These are phyloP conservation scores for Dioscorea cayenensis DNA, from an alignment of 116 monocot species.

Conservation along the genomic window DNA sequence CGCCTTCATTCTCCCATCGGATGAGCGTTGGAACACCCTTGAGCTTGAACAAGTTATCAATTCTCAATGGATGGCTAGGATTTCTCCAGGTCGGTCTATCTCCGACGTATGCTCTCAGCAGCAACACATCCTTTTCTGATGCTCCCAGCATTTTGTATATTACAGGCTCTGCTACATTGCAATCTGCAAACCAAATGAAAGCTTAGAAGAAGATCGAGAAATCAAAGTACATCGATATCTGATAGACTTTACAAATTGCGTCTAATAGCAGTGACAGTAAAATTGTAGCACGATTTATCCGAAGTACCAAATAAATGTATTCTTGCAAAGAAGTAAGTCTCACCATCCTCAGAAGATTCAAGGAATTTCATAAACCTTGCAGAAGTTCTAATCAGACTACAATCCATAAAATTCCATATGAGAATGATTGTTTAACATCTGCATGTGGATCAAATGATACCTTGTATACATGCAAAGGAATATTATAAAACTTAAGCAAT, in stretches of 20 bases:
- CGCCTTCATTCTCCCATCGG: constrained; percentile 46
- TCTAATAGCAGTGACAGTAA: neutral
- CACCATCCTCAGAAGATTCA: too few relatives aligned
- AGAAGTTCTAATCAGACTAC: too few relatives aligned
- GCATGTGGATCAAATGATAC: too few relatives aligned
- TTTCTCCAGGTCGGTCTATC: constrained; percentile 71
- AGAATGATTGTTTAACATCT: too few relatives aligned
- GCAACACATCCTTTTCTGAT: constrained; percentile 30
- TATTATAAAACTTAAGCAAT: too few relatives aligned
- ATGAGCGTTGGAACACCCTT: constrained; percentile 74
- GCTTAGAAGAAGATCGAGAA: neutral
- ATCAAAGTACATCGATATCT: neutral
- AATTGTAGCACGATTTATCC: neutral
- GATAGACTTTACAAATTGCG: neutral
- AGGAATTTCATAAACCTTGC: too few relatives aligned
- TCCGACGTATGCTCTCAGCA: constrained; percentile 61
- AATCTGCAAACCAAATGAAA: constrained; percentile 37
- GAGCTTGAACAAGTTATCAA: constrained; percentile 53
- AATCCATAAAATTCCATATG: too few relatives aligned
- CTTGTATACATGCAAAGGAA: too few relatives aligned
- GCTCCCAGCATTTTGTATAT: constrained; percentile 51
- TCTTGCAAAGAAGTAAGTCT: too few relatives aligned
- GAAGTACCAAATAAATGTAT: too few relatives aligned
- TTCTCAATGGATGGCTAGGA: constrained; percentile 56
- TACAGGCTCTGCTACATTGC: constrained; percentile 69